A percentile compares a stretch with the other conserved stretches of the same genome.
These are phyloP conservation scores for Chlamydomonas applanata DNA, from an alignment of 139 green algal genomes.

Conservation along the genomic window DNA sequence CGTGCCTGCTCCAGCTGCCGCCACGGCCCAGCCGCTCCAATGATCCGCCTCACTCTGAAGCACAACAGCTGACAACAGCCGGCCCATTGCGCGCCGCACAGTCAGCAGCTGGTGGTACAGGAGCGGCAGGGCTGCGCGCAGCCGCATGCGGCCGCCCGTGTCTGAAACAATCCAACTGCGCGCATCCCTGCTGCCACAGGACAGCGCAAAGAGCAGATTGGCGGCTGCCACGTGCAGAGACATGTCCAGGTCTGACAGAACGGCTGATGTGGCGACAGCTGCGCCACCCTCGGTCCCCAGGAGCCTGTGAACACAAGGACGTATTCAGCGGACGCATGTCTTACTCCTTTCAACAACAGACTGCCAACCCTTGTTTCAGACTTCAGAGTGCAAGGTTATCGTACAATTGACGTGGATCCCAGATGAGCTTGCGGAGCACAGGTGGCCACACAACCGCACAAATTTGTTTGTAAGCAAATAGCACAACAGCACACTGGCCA, in stretches of 20 bases:
- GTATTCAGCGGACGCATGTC: too few species aligned
- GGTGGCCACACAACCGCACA: too few species aligned
- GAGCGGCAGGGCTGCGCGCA: not conserved
- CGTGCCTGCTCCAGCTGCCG: not conserved
- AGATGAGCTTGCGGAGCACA: too few species aligned
- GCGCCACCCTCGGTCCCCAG: conserved; percentile 2
- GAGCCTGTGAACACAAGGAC: too few species aligned
- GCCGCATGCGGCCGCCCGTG: not conserved
- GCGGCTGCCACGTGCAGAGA: conserved; percentile 36
- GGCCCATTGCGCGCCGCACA: conserved; percentile 31
- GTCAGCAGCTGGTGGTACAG: conserved; percentile 23
- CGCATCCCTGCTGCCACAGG: conserved; percentile 10
- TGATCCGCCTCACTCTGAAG: conserved; percentile 35
- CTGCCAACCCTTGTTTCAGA: too few species aligned
- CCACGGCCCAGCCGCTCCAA: conserved; percentile 29
- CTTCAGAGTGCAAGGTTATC: too few species aligned
- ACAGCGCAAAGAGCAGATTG: conserved; percentile 38
- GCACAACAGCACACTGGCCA: too few species aligned
- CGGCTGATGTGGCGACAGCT: not conserved
- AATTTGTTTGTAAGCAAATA: too few species aligned
- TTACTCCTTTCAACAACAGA: too few species aligned
- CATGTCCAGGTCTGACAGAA: conserved; percentile 32
- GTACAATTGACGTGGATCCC: too few species aligned
- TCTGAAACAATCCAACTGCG: conserved; percentile 24
- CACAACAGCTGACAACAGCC: conserved; percentile 35